These are phyloP conservation scores for Cercospora zeae-maydis DNA, from an alignment of 2,329 filamentous ascomycete genomes.

Conservation along the genomic window DNA sequence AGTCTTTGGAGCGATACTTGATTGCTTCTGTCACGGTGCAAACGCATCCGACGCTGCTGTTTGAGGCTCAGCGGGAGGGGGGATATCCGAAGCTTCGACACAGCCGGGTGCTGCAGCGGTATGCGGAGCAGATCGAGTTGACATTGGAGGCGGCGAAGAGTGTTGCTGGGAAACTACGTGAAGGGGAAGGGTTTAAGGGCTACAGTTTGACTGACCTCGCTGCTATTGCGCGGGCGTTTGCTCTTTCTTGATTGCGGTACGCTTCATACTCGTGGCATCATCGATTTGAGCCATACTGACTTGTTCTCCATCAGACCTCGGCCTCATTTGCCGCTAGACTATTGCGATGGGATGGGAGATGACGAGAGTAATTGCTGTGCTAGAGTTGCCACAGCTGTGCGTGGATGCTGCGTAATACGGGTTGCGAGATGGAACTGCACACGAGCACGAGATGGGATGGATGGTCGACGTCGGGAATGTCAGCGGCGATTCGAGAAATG, in stretches of 20 bases:
- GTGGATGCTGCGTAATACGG: background rate
- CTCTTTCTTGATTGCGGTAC: background rate
- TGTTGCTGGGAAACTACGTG: background rate
- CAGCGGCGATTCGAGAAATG: background rate
- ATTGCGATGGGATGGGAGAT: background rate
- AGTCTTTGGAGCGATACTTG: background rate
- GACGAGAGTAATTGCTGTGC: background rate
- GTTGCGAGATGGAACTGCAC: background rate
- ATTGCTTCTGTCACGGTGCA: slow-evolving; percentile 1
- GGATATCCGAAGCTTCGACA: background rate
- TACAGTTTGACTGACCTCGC: slow-evolving; percentile 7
- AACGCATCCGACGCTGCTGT: background rate
- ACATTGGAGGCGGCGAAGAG: background rate
- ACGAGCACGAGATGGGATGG: background rate
- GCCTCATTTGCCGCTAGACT: background rate
- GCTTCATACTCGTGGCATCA: background rate
- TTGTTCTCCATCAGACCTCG: background rate
- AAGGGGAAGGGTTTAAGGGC: slow-evolving; percentile 9
- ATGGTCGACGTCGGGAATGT: slow-evolving; percentile 1
- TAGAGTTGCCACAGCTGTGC: background rate
- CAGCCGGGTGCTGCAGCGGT: background rate
- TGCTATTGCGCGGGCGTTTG: slow-evolving; percentile 6
- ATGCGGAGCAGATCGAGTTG: background rate
- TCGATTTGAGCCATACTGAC: background rate
- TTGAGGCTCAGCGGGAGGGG: background rate